Conservation (phyloP, 2,329 filamentous ascomycete genomes). For the Dothideomycetidae sp. region DNA sequence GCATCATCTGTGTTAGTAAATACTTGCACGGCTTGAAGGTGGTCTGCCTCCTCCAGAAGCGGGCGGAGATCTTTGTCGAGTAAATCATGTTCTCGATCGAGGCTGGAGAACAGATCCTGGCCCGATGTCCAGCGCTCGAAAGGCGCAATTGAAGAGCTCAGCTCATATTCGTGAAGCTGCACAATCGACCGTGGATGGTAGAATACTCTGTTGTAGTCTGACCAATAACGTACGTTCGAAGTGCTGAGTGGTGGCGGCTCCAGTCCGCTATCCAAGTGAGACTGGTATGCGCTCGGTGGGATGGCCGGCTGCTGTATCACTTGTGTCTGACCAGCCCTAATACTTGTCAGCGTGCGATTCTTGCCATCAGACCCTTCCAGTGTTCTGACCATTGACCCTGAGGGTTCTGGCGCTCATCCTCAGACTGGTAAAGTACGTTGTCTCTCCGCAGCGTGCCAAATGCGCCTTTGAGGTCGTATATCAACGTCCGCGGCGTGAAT, state of each 20-base stretch:
- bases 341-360: slow-evolving; percentile 1
- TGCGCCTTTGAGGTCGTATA: slow-evolving; percentile 89
- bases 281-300: slow-evolving; percentile 59
- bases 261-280: slow-evolving; percentile 58
- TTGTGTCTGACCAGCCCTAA: slow-evolving; percentile 51
- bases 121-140: slow-evolving; percentile 66
- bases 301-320: slow-evolving; percentile 57
- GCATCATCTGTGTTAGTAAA: slow-evolving; percentile 40
- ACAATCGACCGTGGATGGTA: slow-evolving; percentile 81
- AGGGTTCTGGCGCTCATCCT: too few species aligned
- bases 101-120: slow-evolving; percentile 50
- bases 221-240: slow-evolving; percentile 81
- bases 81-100: slow-evolving; percentile 58
- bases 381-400: slow-evolving; percentile 37
- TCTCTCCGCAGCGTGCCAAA: slow-evolving; percentile 81
- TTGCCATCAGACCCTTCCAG: too few species aligned
- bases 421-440: slow-evolving; percentile 69
- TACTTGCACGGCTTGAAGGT: slow-evolving; percentile 71
- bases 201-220: slow-evolving; percentile 84
- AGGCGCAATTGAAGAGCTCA: slow-evolving; percentile 64
- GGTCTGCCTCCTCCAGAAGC: slow-evolving; percentile 86
- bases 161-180: slow-evolving; percentile 75
- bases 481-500: slow-evolving; percentile 76
- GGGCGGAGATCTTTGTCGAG: slow-evolving; percentile 79
- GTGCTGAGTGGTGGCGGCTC: slow-evolving; percentile 49